phyloP scores from a whole-genome alignment of 2,329 filamentous ascomycete species.

The Clonostachys sp. region DNA sequence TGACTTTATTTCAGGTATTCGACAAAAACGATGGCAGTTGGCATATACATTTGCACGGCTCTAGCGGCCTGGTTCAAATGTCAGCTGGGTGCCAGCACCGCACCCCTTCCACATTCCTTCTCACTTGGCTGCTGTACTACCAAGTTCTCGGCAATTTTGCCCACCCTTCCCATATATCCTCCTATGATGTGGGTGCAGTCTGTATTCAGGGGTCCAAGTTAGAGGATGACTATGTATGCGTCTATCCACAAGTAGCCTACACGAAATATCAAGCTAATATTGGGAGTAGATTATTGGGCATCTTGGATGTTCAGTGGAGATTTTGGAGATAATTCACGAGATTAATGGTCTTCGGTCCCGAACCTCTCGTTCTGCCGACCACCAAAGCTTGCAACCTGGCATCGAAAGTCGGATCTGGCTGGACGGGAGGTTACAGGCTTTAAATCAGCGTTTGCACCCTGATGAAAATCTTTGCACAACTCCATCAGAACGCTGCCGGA shows the following conservation, averaged over 20 bases:
- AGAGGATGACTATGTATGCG: too few relatives aligned
- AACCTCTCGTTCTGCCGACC: background rate
- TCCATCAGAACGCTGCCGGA: conserved; percentile 19
- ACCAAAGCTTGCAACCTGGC: conserved; percentile 2
- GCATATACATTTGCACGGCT: conserved; percentile 36
- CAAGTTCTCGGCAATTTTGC: conserved; percentile 39
- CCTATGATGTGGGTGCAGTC: too few relatives aligned
- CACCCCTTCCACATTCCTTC: conserved; percentile 25
- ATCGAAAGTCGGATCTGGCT: conserved; percentile 9
- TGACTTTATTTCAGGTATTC: conserved; percentile 29
- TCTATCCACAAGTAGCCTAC: too few relatives aligned
- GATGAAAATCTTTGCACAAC: conserved; percentile 11
- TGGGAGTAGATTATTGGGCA: conserved; percentile 37
- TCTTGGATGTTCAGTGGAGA: conserved; percentile 39
- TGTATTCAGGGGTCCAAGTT: too few relatives aligned
- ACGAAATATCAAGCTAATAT: too few relatives aligned
- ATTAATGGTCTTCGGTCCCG: conserved; percentile 20
- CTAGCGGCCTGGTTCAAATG: conserved; percentile 13
- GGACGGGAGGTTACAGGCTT: conserved; percentile 3
- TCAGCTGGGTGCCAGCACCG: too few relatives aligned
- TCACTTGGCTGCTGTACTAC: conserved; percentile 42
- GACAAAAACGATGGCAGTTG: conserved; percentile 41
- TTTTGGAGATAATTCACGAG: conserved; percentile 35
- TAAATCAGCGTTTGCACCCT: conserved; percentile 6
- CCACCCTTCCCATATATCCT: conserved; percentile 10